Evolutionary conservation across 176 grass and related monocot species (phyloP).

Genomic region (Zizania latifolia): DNA sequence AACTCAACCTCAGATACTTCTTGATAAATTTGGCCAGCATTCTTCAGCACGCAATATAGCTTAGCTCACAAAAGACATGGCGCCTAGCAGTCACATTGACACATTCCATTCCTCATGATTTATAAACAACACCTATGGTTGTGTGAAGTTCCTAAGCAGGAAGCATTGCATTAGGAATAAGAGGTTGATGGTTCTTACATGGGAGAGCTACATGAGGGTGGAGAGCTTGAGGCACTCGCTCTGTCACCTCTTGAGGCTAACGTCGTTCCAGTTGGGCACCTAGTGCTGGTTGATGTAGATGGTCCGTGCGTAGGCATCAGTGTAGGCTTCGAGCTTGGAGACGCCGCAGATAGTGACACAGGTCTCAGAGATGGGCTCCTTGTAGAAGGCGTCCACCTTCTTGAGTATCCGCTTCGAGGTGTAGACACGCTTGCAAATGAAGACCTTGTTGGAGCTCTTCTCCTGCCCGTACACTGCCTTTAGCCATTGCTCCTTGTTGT

Average conservation of each 20-base stretch:
- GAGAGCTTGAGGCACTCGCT: constrained; percentile 87
- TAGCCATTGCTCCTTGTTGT: constrained; percentile 49
- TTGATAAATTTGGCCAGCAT: background rate
- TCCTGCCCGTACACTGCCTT: constrained; percentile 52
- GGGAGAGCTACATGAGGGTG: constrained; percentile 32
- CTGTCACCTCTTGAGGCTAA: constrained; percentile 86
- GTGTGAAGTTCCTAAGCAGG: constrained; percentile 4
- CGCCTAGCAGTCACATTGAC: too few relatives aligned
- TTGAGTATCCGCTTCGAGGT: constrained; percentile 91
- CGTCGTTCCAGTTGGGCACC: constrained; percentile 92
- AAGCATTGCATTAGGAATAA: background rate
- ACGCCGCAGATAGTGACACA: constrained; percentile 88
- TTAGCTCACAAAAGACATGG: too few relatives aligned
- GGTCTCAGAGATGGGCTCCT: constrained; percentile 85
- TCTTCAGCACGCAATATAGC: too few relatives aligned
- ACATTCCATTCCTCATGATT: background rate
- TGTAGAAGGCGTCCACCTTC: constrained; percentile 81
- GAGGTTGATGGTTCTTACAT: background rate
- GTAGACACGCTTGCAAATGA: constrained; percentile 79
- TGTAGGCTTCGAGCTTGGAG: constrained; percentile 73
- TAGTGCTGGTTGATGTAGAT: constrained; percentile 92
- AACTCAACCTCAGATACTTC: too few relatives aligned
- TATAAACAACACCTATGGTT: constrained; percentile 1
- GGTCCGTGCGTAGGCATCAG: constrained; percentile 79
- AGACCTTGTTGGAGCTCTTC: constrained; percentile 69